Evolutionary conservation across 345 rosid species (phyloP), one percentile per base, ranked within the genome.

Genomic region (Rhizophora mangle): DNA sequence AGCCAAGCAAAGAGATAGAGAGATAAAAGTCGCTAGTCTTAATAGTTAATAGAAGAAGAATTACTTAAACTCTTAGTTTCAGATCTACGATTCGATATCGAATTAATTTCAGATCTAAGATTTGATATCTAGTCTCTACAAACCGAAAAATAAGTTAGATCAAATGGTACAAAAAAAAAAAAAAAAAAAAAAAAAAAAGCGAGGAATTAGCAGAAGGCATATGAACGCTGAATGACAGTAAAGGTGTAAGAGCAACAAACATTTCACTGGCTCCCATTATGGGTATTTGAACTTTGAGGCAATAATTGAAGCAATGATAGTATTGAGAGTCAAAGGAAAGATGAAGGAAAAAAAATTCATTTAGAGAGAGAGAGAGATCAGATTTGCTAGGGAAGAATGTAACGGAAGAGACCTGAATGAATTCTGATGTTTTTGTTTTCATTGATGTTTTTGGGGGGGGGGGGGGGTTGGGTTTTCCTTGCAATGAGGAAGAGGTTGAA

Each of bases 271-370:
- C 7, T 43, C 53, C 51, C 55, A 8, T 29, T 47, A 30, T 59
- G 60, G 65, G 31, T 32, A 7, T 26, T 65, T 64, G 32, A 75
- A 65, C 74, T 75, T 62, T 68, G 5, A 64, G 49, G 65, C 63
- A 64, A 75, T 75, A 51, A 69, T 70, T 69, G 74, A 51, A 21
- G 74, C 54, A 64, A 75, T 64, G 67, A 59, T 69, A 36, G 72
- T 57, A 62, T 58, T 30, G 36, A 49, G 65, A 61, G 74, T 60
- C 74, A 53, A 65, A 69, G 64, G 49, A 69, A 68, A 59, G 60
- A 26, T 56, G 26, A 30, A 34, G 4, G 4, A 1, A 29, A 19
- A 30, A n/a, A 29, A 49, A n/a, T n/a, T 29, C 21, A 30, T 39
- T 29, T 43, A 4, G 49, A 39, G 11, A 8, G 31, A 37, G 60